Evolutionary conservation across 2,329 filamentous ascomycete species (phyloP).

Genomic region (Bipolaris bicolor): DNA sequence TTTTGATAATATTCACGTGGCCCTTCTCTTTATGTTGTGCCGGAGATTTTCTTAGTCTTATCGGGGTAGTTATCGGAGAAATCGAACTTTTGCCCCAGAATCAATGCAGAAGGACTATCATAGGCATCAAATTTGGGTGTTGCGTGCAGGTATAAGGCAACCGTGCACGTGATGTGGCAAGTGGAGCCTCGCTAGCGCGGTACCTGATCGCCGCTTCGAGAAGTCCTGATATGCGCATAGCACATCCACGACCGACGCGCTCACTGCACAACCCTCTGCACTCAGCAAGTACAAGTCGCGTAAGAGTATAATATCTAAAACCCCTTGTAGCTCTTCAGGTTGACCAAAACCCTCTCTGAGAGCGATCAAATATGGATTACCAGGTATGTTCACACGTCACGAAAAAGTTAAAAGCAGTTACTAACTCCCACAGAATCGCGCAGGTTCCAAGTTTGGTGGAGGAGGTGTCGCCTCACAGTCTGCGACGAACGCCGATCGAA

Average conservation of each 20-base stretch:
- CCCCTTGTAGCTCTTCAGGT: background rate
- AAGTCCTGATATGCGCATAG: constrained; percentile 26
- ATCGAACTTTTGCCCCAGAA: background rate
- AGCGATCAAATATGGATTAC: constrained; percentile 55
- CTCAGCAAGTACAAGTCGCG: constrained; percentile 1
- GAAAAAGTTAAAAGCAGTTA: constrained; percentile 11
- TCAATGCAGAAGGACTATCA: background rate
- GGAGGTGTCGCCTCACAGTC: constrained; percentile 93
- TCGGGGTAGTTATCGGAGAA: background rate
- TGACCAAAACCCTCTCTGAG: constrained; percentile 3
- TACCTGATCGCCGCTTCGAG: constrained; percentile 24
- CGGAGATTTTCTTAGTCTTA: background rate
- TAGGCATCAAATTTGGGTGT: background rate
- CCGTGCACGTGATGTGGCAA: constrained; percentile 14
- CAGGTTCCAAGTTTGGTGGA: constrained; percentile 96
- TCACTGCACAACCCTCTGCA: constrained; percentile 1
- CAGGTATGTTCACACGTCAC: constrained; percentile 48
- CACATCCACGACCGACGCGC: constrained; percentile 20
- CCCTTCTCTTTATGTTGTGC: background rate
- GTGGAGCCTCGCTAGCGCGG: constrained; percentile 25
- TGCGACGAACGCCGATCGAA: constrained; percentile 93
- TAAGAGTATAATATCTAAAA: constrained; percentile 4
- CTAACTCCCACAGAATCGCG: constrained; percentile 71
- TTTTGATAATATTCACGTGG: background rate
- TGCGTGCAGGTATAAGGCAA: constrained; percentile 9